Evolutionary conservation across 2,329 filamentous ascomycete genomes (phyloP).

Genomic region (Ceratocystis ficicola): DNA sequence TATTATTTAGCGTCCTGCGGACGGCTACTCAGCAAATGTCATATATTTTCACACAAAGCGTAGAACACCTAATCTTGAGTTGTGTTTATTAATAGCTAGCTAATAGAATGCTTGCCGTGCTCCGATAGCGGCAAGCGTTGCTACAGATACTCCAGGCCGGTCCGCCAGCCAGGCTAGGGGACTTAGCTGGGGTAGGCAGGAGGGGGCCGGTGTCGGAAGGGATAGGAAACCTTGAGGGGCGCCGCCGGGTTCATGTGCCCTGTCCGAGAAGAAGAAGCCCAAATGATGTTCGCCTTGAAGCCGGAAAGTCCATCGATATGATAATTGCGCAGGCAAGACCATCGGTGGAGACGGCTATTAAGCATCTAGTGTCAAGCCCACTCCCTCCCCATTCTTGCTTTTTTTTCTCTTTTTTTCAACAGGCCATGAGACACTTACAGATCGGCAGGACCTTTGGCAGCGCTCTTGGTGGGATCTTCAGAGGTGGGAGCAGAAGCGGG

Average conservation of each 20-base stretch:
- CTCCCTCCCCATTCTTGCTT: background rate
- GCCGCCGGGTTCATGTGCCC: too few species aligned
- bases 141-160: background rate
- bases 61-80: background rate
- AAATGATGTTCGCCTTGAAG: too few species aligned
- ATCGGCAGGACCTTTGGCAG: background rate
- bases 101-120: background rate
- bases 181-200: background rate
- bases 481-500: background rate
- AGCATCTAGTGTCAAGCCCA: too few species aligned
- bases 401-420: too few species aligned
- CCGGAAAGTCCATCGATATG: too few species aligned
- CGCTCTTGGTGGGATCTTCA: background rate
- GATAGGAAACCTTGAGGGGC: background rate
- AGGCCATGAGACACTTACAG: background rate
- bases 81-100: background rate
- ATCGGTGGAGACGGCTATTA: too few species aligned
- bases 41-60: background rate
- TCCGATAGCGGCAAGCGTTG: background rate
- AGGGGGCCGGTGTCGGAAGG: background rate
- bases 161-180: background rate
- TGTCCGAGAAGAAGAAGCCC: too few species aligned
- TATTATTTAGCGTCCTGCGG: background rate
- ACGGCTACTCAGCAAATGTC: background rate
- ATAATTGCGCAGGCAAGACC: too few species aligned